Evolutionary conservation across 352 stramenopile species (phyloP).

Genomic region (Blastocystis sp.): DNA sequence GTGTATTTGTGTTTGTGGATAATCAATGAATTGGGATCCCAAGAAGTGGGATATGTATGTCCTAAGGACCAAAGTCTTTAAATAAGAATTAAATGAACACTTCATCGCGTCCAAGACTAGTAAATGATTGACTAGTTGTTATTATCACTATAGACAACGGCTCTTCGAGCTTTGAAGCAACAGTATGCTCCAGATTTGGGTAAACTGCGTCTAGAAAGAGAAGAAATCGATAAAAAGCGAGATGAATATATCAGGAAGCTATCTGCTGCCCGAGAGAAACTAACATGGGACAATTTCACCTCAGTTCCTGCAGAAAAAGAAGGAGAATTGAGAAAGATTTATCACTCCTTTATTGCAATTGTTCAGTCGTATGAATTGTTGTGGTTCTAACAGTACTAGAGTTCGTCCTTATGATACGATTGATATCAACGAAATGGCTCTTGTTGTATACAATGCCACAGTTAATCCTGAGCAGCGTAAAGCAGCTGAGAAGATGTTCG

Average conservation of each 20-base stretch:
- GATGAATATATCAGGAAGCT: neutral
- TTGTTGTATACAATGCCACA: slow-evolving; percentile 39
- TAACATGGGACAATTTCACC: slow-evolving; percentile 49
- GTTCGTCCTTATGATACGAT: slow-evolving; percentile 3
- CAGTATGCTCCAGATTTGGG: slow-evolving; percentile 49
- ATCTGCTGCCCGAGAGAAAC: neutral
- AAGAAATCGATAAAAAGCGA: slow-evolving; percentile 51
- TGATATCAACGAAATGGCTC: slow-evolving; percentile 51
- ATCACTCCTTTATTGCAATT: slow-evolving; percentile 29
- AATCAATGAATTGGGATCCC: neutral
- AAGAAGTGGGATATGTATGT: neutral
- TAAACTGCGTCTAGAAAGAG: slow-evolving; percentile 32
- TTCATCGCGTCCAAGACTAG: slow-evolving; percentile 26
- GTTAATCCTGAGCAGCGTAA: neutral
- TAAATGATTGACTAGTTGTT: neutral
- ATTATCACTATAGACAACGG: slow-evolving; percentile 20
- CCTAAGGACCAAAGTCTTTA: neutral
- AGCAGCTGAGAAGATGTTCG: slow-evolving; percentile 12
- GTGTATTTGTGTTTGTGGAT: neutral
- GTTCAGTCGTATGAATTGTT: neutral
- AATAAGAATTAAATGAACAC: neutral
- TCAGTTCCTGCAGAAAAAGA: slow-evolving; percentile 32
- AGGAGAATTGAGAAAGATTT: neutral
- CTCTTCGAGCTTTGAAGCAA: neutral
- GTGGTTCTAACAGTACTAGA: neutral